phyloP scores from a whole-genome alignment of 1,284 basidiomycete species.

The Thelephora terrestris region DNA sequence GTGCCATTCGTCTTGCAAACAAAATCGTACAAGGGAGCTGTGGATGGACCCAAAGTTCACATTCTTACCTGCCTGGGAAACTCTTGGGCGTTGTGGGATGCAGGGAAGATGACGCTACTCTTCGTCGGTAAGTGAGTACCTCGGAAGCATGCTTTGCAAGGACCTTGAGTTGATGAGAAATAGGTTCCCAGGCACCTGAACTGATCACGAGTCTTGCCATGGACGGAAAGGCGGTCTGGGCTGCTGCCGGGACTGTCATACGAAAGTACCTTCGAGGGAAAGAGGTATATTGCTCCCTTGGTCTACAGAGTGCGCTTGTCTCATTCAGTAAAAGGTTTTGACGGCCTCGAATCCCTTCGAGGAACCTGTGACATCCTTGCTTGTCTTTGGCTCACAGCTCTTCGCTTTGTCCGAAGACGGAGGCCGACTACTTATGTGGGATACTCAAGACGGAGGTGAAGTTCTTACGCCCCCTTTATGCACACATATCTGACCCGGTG shows the following conservation, averaged over 20 bases:
- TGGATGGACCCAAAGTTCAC: conserved; percentile 72
- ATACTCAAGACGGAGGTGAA: conserved; percentile 48
- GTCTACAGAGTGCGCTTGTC: not conserved
- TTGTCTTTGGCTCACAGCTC: conserved; percentile 74
- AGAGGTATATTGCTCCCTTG: conserved; percentile 41
- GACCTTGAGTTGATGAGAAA: conserved; percentile 6
- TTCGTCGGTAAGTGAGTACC: conserved; percentile 72
- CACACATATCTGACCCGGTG: not conserved
- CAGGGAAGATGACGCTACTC: conserved; percentile 82
- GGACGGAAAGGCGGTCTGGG: conserved; percentile 84
- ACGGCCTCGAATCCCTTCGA: conserved; percentile 56
- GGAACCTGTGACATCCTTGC: conserved; percentile 46
- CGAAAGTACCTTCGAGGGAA: conserved; percentile 84
- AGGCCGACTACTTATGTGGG: conserved; percentile 74
- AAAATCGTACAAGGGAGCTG: conserved; percentile 79
- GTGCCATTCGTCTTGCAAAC: conserved; percentile 87
- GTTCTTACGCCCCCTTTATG: conserved; percentile 10
- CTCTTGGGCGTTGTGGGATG: conserved; percentile 96
- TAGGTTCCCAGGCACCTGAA: conserved; percentile 71
- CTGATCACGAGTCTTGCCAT: conserved; percentile 72
- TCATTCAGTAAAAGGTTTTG: conserved; percentile 28
- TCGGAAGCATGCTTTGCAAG: not conserved
- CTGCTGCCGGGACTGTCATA: conserved; percentile 57
- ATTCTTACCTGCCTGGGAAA: conserved; percentile 84
- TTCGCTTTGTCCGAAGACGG: conserved; percentile 79